These are phyloP conservation scores for Candida lessepsii DNA, from an alignment of 805 yeast genomes.

Conservation along the genomic window DNA sequence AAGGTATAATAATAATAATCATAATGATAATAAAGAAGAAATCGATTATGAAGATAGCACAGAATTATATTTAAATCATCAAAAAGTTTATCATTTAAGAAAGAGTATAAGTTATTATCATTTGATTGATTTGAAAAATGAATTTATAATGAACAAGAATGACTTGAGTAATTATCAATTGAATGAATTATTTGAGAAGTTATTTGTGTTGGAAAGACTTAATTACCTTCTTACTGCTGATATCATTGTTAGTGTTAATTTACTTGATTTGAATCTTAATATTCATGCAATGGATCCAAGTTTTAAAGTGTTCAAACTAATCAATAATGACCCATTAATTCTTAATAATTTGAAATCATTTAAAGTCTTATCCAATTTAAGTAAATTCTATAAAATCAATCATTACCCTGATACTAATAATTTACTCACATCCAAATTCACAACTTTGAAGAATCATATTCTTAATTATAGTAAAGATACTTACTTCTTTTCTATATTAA, in stretches of 20 bases:
- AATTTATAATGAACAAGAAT: slow-evolving; percentile 16
- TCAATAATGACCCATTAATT: slow-evolving; percentile 18
- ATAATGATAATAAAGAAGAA: slow-evolving; percentile 11
- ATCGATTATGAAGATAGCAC: slow-evolving; percentile 13
- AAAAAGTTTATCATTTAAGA: slow-evolving; percentile 27
- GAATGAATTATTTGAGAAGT: slow-evolving; percentile 31
- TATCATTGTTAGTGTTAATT: slow-evolving; percentile 13
- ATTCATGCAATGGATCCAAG: slow-evolving; percentile 8
- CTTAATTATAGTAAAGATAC: slow-evolving; percentile 14
- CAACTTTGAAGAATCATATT: slow-evolving; percentile 14
- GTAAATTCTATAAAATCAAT: slow-evolving; percentile 14
- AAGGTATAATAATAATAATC: slow-evolving; percentile 21
- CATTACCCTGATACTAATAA: slow-evolving; percentile 16
- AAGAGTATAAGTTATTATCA: slow-evolving; percentile 31
- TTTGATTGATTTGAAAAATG: slow-evolving; percentile 25
- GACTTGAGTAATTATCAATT: slow-evolving; percentile 20
- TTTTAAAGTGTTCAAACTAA: slow-evolving; percentile 13
- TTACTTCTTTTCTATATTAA: slow-evolving; percentile 13
- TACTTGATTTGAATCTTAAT: slow-evolving; percentile 13
- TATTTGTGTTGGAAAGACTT: slow-evolving; percentile 28
- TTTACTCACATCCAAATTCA: slow-evolving; percentile 10
- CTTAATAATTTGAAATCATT: slow-evolving; percentile 19
- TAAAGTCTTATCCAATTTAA: slow-evolving; percentile 14
- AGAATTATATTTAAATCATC: slow-evolving; percentile 21
- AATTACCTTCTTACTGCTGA: slow-evolving; percentile 21